Evolutionary conservation across 2,329 filamentous ascomycete species (phyloP).

Genomic region (Aspergillus sp.): DNA sequence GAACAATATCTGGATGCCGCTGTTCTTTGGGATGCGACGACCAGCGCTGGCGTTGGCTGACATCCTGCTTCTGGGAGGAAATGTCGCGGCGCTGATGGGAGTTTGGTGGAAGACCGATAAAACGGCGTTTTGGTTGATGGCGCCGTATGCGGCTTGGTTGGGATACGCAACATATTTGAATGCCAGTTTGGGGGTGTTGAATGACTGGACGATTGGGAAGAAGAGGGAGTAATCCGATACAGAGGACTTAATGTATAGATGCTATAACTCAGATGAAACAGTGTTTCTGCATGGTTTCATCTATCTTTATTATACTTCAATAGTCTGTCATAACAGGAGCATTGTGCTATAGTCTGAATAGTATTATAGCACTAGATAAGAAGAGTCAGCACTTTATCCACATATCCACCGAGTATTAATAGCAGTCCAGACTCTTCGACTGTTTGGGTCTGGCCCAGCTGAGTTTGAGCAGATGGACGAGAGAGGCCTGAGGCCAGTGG

Average conservation of each 20-base stretch:
- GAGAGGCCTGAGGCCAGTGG: too few relatives aligned
- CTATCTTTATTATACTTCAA: too few relatives aligned
- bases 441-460: too few relatives aligned
- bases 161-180: slow-evolving; percentile 83
- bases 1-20: slow-evolving; percentile 85
- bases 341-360: too few relatives aligned
- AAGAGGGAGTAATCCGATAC: slow-evolving; percentile 6
- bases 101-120: slow-evolving; percentile 71
- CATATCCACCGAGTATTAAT: too few relatives aligned
- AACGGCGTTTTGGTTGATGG: slow-evolving; percentile 67
- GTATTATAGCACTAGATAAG: too few relatives aligned
- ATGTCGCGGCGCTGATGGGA: slow-evolving; percentile 69
- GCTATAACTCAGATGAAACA: too few relatives aligned
- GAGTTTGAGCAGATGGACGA: not conserved
- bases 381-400: too few relatives aligned
- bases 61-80: slow-evolving; percentile 66
- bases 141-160: slow-evolving; percentile 82
- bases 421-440: too few relatives aligned
- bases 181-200: slow-evolving; percentile 63
- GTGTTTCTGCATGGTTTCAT: too few relatives aligned
- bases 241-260: too few relatives aligned
- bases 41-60: slow-evolving; percentile 72
- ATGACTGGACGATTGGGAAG: slow-evolving; percentile 51
- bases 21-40: slow-evolving; percentile 77
- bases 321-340: too few relatives aligned